Evolutionary conservation across 192 early-diverging fungal species (phyloP).

Genomic region (Podila verticillata): DNA sequence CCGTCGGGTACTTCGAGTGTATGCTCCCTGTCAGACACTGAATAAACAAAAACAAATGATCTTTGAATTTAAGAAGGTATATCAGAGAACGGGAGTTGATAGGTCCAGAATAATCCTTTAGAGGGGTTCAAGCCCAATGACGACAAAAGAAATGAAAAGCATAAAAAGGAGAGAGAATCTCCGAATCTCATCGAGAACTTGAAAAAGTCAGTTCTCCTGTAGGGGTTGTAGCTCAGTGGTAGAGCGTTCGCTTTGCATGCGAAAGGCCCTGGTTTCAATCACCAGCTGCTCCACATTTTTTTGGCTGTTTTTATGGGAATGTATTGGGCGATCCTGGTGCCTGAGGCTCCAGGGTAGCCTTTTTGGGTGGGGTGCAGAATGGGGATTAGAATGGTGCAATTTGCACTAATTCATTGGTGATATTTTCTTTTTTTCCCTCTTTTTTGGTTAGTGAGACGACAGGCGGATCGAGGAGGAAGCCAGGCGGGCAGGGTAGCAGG

Average conservation of each 20-base stretch:
- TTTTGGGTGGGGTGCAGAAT: not conserved
- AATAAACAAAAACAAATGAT: not conserved
- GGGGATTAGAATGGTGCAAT: too few relatives aligned
- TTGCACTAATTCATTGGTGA: too few relatives aligned
- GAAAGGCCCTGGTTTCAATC: conserved; percentile 6
- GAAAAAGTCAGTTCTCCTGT: not conserved
- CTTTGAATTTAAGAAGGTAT: not conserved
- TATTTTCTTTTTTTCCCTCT: not conserved
- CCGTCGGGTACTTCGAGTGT: not conserved
- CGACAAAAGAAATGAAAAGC: not conserved
- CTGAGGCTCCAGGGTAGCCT: not conserved
- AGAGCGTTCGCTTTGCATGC: conserved; percentile 6
- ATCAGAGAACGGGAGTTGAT: not conserved
- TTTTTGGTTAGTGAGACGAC: too few relatives aligned
- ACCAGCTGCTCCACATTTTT: conserved; percentile 2
- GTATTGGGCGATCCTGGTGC: not conserved
- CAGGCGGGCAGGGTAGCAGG: too few relatives aligned
- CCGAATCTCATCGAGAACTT: not conserved
- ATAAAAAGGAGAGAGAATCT: not conserved
- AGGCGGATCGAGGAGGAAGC: too few relatives aligned
- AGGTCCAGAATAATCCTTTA: too few relatives aligned
- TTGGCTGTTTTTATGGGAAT: not conserved
- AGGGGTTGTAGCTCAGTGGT: conserved; percentile 6
- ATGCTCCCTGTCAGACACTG: not conserved
- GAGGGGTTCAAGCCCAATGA: too few relatives aligned